phyloP scores from a whole-genome alignment of 2,329 filamentous ascomycete species.

The Fusarium sp. region DNA sequence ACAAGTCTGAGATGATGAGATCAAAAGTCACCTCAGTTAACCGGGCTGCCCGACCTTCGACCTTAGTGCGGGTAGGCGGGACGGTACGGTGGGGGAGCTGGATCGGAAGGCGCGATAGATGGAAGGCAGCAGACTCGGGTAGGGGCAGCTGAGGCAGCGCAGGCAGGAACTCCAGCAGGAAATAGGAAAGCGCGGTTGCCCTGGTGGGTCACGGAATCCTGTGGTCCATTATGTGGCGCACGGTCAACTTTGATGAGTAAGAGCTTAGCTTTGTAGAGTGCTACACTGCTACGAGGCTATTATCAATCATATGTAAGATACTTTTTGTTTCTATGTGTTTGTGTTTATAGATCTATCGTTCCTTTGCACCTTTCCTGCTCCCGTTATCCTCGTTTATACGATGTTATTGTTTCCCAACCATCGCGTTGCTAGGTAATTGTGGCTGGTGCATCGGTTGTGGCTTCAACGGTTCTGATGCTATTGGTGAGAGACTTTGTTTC shows the following conservation, averaged over 20 bases:
- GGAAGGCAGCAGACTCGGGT: constrained; percentile 26
- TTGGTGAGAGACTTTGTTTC: too few species aligned
- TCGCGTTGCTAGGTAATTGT: too few species aligned
- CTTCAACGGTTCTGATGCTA: too few species aligned
- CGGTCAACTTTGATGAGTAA: not conserved
- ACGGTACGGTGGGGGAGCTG: constrained; percentile 38
- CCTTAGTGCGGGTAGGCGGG: constrained; percentile 31
- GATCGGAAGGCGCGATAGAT: constrained; percentile 35
- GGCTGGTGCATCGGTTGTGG: too few species aligned
- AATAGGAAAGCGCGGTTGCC: constrained; percentile 8
- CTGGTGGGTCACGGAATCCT: not conserved
- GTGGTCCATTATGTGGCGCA: constrained; percentile 5
- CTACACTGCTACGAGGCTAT: not conserved
- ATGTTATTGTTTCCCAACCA: too few species aligned
- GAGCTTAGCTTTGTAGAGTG: not conserved
- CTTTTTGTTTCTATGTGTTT: too few species aligned
- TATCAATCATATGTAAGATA: not conserved
- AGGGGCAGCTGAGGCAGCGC: constrained; percentile 18
- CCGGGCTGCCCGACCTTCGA: constrained; percentile 28
- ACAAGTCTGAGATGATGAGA: constrained; percentile 22
- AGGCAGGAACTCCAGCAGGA: not conserved
- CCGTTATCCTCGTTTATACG: too few species aligned
- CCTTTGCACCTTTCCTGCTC: too few species aligned
- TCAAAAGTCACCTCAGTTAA: constrained; percentile 22
- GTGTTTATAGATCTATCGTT: too few species aligned